These are phyloP conservation scores for Thelonectria discophora DNA, from an alignment of 2,329 filamentous ascomycete genomes.

Conservation along the genomic window DNA sequence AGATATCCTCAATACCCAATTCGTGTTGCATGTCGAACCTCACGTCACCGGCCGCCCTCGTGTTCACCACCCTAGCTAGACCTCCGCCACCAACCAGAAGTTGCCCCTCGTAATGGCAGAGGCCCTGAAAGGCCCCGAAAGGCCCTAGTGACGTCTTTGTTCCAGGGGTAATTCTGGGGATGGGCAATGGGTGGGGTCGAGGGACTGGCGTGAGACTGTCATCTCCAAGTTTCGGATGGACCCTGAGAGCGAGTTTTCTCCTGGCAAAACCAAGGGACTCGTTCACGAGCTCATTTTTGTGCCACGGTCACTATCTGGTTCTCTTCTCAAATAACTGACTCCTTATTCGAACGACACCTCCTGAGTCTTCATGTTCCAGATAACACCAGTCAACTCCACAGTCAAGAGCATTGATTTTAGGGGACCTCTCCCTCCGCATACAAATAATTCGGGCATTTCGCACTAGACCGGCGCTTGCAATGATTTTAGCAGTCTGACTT, in stretches of 20 bases:
- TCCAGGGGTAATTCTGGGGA: background rate
- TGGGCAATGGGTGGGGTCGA: background rate
- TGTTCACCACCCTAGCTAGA: background rate
- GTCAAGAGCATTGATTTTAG: too few species aligned
- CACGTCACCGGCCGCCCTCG: background rate
- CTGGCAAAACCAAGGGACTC: background rate
- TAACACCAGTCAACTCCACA: too few species aligned
- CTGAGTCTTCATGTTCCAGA: too few species aligned
- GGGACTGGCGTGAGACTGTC: background rate
- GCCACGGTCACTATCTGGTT: background rate
- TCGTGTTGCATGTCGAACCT: background rate
- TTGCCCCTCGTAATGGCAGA: background rate
- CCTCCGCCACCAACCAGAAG: background rate
- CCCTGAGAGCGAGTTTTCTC: background rate
- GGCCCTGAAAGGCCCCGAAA: background rate
- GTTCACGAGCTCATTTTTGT: background rate
- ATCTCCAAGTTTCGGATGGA: background rate
- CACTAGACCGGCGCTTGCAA: background rate
- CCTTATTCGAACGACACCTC: too few species aligned
- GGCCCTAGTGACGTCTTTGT: background rate
- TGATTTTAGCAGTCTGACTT: background rate
- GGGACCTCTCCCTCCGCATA: background rate
- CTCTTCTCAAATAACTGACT: background rate
- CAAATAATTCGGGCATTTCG: background rate
- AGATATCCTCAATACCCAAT: background rate